Evolutionary conservation across 2,329 filamentous ascomycete genomes (phyloP), one percentile per base, ranked within the genome.

Genomic region (Xylaria arbuscula): DNA sequence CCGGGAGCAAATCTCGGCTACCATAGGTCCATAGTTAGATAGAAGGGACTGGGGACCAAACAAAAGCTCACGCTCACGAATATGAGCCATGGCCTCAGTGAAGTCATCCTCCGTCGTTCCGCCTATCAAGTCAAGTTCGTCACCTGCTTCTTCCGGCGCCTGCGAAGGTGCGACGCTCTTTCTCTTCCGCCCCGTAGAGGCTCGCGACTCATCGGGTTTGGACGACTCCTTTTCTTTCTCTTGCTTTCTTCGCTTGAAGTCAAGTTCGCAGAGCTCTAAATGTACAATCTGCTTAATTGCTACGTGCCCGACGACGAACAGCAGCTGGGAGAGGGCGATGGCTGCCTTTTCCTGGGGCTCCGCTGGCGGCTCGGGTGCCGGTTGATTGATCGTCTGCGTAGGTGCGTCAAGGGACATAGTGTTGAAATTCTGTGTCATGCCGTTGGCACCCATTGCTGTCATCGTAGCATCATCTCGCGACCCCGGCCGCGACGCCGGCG

Each of bases 271-370:
- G n/a, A 98, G 86, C 76, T 99, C 96, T 11, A 99, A 88, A 78
- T 99, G 96, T 0, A 99, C 97, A 74, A 99, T 99, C 78, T 99
- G 97, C 82, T 99, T 99, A 78, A 99, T 96, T 15, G 96, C 96
- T 56, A 98, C 92, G 77, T 99, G 96, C 0, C 96, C 96, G 36
- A 98, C 95, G 42, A 97, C 92, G 78, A 98, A 98, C 0, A 99
- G 85, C 1, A 99, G 86, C 76, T 98, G 96, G 0, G 96, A 97
- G 1, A 99, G 85, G 0, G 89, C 90, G 55, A 94, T 86, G 0
- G 93, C 90, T 4, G 90, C 88, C 73, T 91, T 93, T 36, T 90
- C 88, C 76, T 86, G 89, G 9, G 84, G 80, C 72, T 83, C 83
- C n/a, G 70, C 80, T 6, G 77, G 70, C 17, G 77, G 75, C 50